These are phyloP conservation scores for Crassisporium funariophilum DNA, from an alignment of 768 basidiomycete genomes.

Conservation along the genomic window DNA sequence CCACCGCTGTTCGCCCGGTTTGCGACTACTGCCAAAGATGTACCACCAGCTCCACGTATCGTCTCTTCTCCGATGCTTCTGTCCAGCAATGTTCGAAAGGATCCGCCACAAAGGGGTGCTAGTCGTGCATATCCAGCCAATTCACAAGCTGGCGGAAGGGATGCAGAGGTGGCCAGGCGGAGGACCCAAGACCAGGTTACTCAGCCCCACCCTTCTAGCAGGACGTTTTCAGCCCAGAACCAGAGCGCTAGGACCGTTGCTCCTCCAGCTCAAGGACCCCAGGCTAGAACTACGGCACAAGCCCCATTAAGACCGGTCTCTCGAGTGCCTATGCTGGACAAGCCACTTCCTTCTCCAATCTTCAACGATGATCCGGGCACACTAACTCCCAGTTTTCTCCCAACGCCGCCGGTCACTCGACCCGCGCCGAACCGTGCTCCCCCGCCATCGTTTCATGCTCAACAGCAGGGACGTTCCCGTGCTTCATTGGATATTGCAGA, in stretches of 20 bases:
- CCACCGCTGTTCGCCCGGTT: constrained; percentile 47
- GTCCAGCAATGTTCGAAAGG: constrained; percentile 27
- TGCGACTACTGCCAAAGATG: constrained; percentile 27
- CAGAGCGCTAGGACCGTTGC: background rate
- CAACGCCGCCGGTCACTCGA: constrained; percentile 7
- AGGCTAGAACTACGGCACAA: constrained; percentile 1
- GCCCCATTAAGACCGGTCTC: constrained; percentile 11
- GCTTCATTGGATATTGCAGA: constrained; percentile 20
- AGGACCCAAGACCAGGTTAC: constrained; percentile 6
- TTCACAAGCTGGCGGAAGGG: constrained; percentile 19
- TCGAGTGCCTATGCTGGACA: constrained; percentile 21
- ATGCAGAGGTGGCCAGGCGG: constrained; percentile 12
- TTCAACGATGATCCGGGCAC: constrained; percentile 12
- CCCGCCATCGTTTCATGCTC: constrained; percentile 14
- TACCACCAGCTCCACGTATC: constrained; percentile 24
- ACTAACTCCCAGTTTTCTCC: constrained; percentile 13
- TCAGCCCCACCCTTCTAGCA: background rate
- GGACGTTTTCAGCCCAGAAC: background rate
- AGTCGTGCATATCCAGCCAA: background rate
- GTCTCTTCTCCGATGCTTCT: constrained; percentile 44
- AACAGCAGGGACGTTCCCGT: constrained; percentile 14
- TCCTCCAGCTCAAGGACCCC: constrained; percentile 3
- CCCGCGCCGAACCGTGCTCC: constrained; percentile 15
- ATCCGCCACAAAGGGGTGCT: background rate
- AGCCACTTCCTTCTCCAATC: constrained; percentile 28